Conservation (phyloP, 768 basidiomycete genomes). For the Mycena haematopus region DNA sequence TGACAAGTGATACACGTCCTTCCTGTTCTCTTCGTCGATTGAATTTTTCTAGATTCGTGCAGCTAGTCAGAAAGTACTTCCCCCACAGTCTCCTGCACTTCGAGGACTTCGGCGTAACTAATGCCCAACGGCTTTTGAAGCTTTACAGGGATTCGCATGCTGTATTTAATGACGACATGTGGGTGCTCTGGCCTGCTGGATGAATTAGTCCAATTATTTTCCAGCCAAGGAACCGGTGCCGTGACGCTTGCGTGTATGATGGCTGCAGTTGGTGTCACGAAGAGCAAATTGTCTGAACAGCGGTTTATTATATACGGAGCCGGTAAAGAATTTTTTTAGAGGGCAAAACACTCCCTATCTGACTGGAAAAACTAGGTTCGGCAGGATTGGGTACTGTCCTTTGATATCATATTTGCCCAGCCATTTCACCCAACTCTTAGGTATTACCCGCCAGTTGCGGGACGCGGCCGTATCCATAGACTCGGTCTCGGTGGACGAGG, state of each 20-base stretch:
- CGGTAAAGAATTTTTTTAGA: constrained; percentile 37
- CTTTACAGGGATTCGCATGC: constrained; percentile 68
- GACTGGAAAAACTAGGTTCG: constrained; percentile 43
- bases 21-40: neutral
- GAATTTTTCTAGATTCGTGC: constrained; percentile 63
- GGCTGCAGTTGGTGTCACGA: constrained; percentile 72
- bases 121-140: constrained; percentile 72
- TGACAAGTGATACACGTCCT: constrained; percentile 58
- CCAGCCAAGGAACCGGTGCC: constrained; percentile 77
- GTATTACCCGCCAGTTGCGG: constrained; percentile 73
- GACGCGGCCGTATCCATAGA: constrained; percentile 73
- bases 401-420: neutral
- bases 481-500: constrained; percentile 58
- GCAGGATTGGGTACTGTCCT: constrained; percentile 68
- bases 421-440: neutral
- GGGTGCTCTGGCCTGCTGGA: constrained; percentile 18
- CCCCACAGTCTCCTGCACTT: constrained; percentile 77
- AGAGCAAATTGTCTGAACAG: constrained; percentile 70
- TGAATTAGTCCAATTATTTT: neutral
- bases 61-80: constrained; percentile 74
- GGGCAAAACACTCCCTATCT: neutral
- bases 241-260: constrained; percentile 75
- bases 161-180: constrained; percentile 90
- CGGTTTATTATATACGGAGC: constrained; percentile 82
- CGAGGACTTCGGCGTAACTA: constrained; percentile 84